phyloP scores from a whole-genome alignment of 345 rosid species.

The Pseudoturritis turrita region DNA sequence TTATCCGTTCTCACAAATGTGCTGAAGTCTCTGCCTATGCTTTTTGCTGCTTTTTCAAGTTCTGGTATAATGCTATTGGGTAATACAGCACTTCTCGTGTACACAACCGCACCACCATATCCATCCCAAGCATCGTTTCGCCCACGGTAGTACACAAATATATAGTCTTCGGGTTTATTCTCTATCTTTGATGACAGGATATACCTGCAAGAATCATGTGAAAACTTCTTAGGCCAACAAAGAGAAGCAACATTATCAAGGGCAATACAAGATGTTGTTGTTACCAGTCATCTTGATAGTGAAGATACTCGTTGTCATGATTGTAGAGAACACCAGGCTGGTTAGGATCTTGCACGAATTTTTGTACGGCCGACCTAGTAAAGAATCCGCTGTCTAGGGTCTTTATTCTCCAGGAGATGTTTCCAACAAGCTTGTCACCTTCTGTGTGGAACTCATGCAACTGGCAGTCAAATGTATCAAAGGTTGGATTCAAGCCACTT shows the following conservation, averaged over 20 bases:
- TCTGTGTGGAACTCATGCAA: conserved; percentile 80
- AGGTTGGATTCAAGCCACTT: conserved; percentile 90
- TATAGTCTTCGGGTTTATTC: conserved; percentile 64
- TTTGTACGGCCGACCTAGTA: conserved; percentile 63
- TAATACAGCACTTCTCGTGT: conserved; percentile 73
- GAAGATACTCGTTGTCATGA: conserved; percentile 91
- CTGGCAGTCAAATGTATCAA: conserved; percentile 82
- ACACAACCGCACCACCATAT: conserved; percentile 91
- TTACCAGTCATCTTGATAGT: conserved; percentile 97
- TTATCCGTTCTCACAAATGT: conserved; percentile 66
- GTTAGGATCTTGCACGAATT: conserved; percentile 69
- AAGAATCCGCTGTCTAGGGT: conserved; percentile 77
- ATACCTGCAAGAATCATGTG: conserved; percentile 52
- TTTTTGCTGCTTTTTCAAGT: conserved; percentile 74
- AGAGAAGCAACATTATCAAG: neutral
- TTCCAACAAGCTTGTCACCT: conserved; percentile 66
- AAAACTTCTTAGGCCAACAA: neutral
- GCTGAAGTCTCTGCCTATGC: conserved; percentile 75
- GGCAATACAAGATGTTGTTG: conserved; percentile 14
- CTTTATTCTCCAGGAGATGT: conserved; percentile 75
- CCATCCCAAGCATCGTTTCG: conserved; percentile 99
- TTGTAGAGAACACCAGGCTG: conserved; percentile 76
- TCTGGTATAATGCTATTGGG: conserved; percentile 76
- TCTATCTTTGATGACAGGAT: conserved; percentile 74
- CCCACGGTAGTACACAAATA: conserved; percentile 85